phyloP scores from a whole-genome alignment of 2,329 filamentous ascomycete species.

The Botryotinia narcissicola region DNA sequence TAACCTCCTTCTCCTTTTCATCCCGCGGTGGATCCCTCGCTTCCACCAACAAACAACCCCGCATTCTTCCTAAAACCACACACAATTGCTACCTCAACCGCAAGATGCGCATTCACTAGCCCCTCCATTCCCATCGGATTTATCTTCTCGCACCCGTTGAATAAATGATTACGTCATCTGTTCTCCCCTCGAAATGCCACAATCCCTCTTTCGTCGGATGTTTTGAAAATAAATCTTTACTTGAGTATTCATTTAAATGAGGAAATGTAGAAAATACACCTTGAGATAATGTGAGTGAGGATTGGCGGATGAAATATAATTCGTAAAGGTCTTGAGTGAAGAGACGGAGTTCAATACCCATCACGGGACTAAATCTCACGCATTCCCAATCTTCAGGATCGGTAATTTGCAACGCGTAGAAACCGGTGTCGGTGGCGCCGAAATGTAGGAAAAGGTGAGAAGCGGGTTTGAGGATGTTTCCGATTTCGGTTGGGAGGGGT shows the following conservation, averaged over 20 bases:
- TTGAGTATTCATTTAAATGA: neutral
- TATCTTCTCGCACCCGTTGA: conserved; percentile 47
- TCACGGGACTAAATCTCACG: neutral
- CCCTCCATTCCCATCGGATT: conserved; percentile 39
- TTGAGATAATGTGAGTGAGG: conserved; percentile 23
- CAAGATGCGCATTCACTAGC: neutral
- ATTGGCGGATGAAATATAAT: conserved; percentile 27
- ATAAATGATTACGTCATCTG: conserved; percentile 46
- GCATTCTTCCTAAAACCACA: neutral
- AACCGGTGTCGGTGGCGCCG: neutral
- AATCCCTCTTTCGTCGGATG: conserved; percentile 40
- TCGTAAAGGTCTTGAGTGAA: conserved; percentile 25
- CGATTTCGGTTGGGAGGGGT: neutral
- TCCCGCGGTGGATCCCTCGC: neutral
- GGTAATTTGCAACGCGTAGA: neutral
- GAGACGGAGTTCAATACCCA: neutral
- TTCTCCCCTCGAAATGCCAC: conserved; percentile 40
- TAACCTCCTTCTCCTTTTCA: neutral
- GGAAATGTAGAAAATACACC: conserved; percentile 38
- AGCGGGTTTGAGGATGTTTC: neutral
- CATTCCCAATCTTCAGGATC: neutral
- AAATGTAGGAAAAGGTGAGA: neutral
- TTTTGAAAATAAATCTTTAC: conserved; percentile 41
- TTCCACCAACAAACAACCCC: neutral
- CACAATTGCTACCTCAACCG: neutral